phyloP scores from a whole-genome alignment of 2,329 filamentous ascomycete species.

The Colletotrichum higginsianum region DNA sequence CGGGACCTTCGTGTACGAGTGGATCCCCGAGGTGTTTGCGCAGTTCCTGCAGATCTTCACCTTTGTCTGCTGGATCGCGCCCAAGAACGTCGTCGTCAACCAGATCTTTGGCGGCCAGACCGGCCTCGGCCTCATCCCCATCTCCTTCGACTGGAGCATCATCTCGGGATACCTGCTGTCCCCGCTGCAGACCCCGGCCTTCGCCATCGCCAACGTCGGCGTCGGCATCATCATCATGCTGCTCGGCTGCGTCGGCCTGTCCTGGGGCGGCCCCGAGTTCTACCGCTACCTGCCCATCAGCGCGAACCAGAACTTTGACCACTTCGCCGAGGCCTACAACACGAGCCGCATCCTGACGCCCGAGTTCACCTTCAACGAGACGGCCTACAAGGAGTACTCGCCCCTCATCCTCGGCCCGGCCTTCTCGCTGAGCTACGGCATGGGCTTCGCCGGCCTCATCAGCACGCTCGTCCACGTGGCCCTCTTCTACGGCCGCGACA shows the following conservation, averaged over 20 bases:
- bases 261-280: slow-evolving; percentile 64
- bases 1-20: slow-evolving; percentile 62
- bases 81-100: slow-evolving; percentile 72
- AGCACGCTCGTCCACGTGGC: slow-evolving; percentile 66
- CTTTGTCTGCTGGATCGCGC: slow-evolving; percentile 74
- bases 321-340: slow-evolving; percentile 72
- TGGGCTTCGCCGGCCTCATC: slow-evolving; percentile 70
- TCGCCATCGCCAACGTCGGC: slow-evolving; percentile 71
- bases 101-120: slow-evolving; percentile 74
- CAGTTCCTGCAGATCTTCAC: slow-evolving; percentile 62
- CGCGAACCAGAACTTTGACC: slow-evolving; percentile 71
- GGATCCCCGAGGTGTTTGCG: slow-evolving; percentile 38
- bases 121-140: slow-evolving; percentile 71
- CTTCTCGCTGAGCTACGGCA: slow-evolving; percentile 69
- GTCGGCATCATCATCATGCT: slow-evolving; percentile 69
- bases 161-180: slow-evolving; percentile 65
- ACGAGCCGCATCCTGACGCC: slow-evolving; percentile 70
- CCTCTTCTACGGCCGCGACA: slow-evolving; percentile 67
- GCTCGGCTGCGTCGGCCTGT: slow-evolving; percentile 62
- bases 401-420: slow-evolving; percentile 68
- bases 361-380: slow-evolving; percentile 70
- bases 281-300: slow-evolving; percentile 63
- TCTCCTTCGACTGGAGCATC: slow-evolving; percentile 70
- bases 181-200: slow-evolving; percentile 66
- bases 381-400: slow-evolving; percentile 72